phyloP scores from a whole-genome alignment of 1,139 yeast species.

The Hansenula sp. region DNA sequence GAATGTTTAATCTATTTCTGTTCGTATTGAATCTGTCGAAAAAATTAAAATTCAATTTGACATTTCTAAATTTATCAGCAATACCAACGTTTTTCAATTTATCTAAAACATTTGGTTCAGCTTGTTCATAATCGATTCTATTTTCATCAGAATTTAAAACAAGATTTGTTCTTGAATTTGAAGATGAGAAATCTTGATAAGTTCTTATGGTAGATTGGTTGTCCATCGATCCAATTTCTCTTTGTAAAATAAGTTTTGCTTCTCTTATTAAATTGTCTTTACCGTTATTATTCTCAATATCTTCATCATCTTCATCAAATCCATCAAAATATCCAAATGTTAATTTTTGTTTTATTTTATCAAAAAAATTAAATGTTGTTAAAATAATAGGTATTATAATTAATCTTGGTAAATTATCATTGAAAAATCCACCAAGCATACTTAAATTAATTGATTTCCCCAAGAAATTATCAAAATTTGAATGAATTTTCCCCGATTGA shows the following conservation, averaged over 20 bases:
- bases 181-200: neutral
- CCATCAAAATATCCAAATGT: conserved; percentile 41
- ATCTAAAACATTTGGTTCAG: neutral
- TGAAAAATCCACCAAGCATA: conserved; percentile 67
- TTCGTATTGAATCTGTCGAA: neutral
- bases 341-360: conserved; percentile 45
- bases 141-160: neutral
- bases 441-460: conserved; percentile 75
- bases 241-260: conserved; percentile 22
- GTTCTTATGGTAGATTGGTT: neutral
- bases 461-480: conserved; percentile 45
- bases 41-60: neutral
- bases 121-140: neutral
- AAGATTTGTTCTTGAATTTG: neutral
- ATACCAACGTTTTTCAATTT: neutral
- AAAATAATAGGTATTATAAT: conserved; percentile 62
- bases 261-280: conserved; percentile 17
- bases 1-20: neutral
- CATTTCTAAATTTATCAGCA: neutral
- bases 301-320: conserved; percentile 35
- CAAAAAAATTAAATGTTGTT: conserved; percentile 67
- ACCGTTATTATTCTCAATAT: conserved; percentile 8
- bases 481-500: conserved; percentile 35
- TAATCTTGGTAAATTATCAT: conserved; percentile 71
- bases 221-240: conserved; percentile 15